These are phyloP conservation scores for Teratosphaeria viscida DNA, from an alignment of 2,329 filamentous ascomycete genomes.

Conservation along the genomic window DNA sequence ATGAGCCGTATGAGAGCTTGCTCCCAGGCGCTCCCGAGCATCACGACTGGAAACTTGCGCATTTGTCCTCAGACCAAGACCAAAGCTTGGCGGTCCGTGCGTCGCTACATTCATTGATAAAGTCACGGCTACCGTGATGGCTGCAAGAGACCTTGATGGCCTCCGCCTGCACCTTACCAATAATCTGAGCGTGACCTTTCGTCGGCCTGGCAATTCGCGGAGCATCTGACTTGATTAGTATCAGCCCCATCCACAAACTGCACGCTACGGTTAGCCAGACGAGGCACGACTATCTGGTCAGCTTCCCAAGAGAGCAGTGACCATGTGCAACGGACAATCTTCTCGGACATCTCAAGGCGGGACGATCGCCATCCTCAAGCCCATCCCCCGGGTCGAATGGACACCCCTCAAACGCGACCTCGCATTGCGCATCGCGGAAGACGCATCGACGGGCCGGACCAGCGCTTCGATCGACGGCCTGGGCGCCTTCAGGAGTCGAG, in stretches of 20 bases:
- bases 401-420: neutral
- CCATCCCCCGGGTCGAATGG: neutral
- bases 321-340: neutral
- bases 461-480: neutral
- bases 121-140: neutral
- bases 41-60: neutral
- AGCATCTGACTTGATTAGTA: neutral
- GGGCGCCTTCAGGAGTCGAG: neutral
- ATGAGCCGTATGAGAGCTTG: neutral
- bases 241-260: neutral
- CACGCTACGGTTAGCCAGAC: too few species aligned
- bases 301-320: neutral
- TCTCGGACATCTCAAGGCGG: neutral
- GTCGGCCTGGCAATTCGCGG: too few species aligned
- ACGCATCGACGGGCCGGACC: neutral
- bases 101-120: neutral
- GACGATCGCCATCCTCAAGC: neutral
- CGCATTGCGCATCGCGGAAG: neutral
- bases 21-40: neutral
- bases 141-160: neutral
- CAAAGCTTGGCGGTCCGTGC: neutral
- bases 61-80: neutral
- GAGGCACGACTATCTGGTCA: too few species aligned
- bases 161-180: neutral
- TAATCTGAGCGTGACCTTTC: neutral